Evolutionary conservation across 495 filamentous ascomycete species (phyloP), one percentile per base, ranked within the genome.

Genomic region (Penicillium subrubescens): DNA sequence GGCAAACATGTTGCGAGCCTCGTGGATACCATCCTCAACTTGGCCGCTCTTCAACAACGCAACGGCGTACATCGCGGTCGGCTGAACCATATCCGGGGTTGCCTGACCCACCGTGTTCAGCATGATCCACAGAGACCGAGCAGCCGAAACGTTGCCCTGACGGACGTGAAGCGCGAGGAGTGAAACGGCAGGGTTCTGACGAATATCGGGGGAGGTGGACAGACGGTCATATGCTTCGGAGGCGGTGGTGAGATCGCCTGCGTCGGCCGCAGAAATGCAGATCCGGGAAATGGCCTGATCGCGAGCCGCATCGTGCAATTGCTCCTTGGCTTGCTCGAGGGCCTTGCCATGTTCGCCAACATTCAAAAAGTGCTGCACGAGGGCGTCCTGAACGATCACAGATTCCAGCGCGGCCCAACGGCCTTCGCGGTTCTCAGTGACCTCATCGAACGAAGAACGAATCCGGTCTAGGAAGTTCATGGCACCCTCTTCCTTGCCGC

Each of bases 121-220:
- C 62, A 90, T 80, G 52, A 85, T 81, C 91, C 93, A 97, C 76
- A 92, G 90, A 59, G 86, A 77, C 60, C 89, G 82, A 63, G 93
- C 93, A 57, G 84, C 84, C 25, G 88, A 82, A 61, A 97, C 83
- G 74, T 96, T 88, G 54, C 89, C 92, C 57, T 84, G 80, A 50
- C 94, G 93, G 59, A 96, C 81, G 66, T 93, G 89, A 71, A 97
- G 86, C 43, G 95, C 94, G 34, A 97, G 78, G 74, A 97, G 84
- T 12, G 95, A 90, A 71, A 92, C 87, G n/a, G 92, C 90, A 2
- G 92, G 86, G 34, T 78, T 73, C 46, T 88, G 81, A 54, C 88
- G 78, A 35, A 84, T 81, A 23, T 72, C 64, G 19, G 83, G 80
- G 34, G 79, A 80, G 10, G 73, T 72, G 4, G 83, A 76, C 57